These are phyloP conservation scores for Hura crepitans DNA, from an alignment of 441 rosid genomes.

Conservation along the genomic window DNA sequence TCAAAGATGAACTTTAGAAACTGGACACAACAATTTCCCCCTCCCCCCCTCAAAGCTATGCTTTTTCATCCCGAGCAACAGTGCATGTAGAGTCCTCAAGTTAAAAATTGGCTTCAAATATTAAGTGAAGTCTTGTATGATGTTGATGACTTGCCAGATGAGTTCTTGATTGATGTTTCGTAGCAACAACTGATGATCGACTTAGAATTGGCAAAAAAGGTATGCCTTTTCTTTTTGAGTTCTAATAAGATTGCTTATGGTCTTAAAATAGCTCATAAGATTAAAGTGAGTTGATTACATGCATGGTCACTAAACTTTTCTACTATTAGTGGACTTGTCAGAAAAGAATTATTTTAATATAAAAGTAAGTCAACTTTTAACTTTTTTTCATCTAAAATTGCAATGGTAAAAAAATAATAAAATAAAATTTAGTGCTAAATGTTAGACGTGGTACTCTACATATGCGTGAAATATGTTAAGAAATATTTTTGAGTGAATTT, in stretches of 20 bases:
- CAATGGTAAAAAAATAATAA: too few relatives aligned
- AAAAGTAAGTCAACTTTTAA: too few relatives aligned
- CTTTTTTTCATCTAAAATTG: too few relatives aligned
- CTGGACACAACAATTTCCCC: background rate
- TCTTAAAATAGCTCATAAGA: too few relatives aligned
- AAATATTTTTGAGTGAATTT: too few relatives aligned
- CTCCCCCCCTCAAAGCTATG: constrained; percentile 13
- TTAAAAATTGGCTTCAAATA: background rate
- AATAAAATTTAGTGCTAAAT: too few relatives aligned
- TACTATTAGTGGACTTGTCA: too few relatives aligned
- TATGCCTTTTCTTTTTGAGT: constrained; percentile 10
- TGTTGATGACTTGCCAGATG: constrained; percentile 1
- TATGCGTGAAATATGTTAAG: too few relatives aligned
- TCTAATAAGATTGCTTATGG: background rate
- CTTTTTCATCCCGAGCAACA: constrained; percentile 15
- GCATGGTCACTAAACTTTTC: too few relatives aligned
- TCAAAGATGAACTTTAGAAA: constrained; percentile 7
- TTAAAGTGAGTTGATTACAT: too few relatives aligned
- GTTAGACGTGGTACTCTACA: too few relatives aligned
- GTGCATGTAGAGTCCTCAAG: background rate
- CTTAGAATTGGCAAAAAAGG: background rate
- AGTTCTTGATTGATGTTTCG: background rate
- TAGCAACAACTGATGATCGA: background rate
- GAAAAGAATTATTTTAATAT: too few relatives aligned
- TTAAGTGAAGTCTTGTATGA: constrained; percentile 8